Conservation (phyloP, 495 filamentous ascomycete genomes). For the Massariosphaeria phaeospora region DNA sequence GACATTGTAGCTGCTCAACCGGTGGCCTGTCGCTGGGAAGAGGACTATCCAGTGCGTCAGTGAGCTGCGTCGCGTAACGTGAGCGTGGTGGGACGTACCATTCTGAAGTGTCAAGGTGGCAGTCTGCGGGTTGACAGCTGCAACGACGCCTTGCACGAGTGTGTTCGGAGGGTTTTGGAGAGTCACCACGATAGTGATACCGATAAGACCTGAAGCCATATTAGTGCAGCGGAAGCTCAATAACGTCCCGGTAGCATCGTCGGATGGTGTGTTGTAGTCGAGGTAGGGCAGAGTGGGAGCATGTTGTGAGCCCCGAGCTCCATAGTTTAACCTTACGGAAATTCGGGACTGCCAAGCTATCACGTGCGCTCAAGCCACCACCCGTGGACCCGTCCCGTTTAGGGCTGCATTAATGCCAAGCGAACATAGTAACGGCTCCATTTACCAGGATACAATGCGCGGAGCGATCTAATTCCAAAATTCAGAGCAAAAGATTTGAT, state of each 20-base stretch:
- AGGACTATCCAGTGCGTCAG: slow-evolving; percentile 44
- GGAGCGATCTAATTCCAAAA: no score
- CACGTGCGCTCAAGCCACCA: no score
- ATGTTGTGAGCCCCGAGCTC: no score
- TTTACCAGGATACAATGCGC: no score
- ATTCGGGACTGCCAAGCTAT: no score
- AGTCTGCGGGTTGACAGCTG: slow-evolving; percentile 58
- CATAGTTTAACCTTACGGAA: background rate
- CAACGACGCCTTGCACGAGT: slow-evolving; percentile 67
- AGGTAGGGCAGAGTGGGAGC: background rate
- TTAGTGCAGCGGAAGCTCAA: slow-evolving; percentile 13
- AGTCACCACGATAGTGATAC: slow-evolving; percentile 71
- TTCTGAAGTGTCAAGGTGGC: slow-evolving; percentile 69
- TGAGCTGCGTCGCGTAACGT: no score
- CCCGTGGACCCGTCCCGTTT: no score
- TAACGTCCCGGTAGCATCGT: background rate
- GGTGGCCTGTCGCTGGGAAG: slow-evolving; percentile 49
- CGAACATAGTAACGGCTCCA: no score
- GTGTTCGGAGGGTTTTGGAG: slow-evolving; percentile 61
- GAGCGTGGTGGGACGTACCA: no score
- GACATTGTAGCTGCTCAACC: slow-evolving; percentile 47
- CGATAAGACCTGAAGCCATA: slow-evolving; percentile 69
- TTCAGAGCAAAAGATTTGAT: no score
- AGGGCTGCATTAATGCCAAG: no score
- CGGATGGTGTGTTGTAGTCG: background rate